phyloP scores from a whole-genome alignment of 2,329 filamentous ascomycete genomes.

The Didymella segeticola region DNA sequence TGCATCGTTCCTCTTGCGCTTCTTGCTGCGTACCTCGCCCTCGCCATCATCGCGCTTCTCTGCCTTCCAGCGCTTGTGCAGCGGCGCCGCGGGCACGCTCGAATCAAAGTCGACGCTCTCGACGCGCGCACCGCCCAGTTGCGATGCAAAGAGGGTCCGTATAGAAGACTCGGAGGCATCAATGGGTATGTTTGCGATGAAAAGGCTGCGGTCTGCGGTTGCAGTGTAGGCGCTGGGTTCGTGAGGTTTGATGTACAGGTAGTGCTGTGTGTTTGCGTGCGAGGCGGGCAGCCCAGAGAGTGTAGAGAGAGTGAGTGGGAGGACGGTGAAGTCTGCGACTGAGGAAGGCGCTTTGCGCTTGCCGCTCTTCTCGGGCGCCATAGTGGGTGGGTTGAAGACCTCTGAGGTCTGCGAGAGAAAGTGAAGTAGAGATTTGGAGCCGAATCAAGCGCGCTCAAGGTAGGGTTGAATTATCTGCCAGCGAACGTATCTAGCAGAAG shows the following conservation, averaged over 20 bases:
- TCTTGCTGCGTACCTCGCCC: constrained; percentile 56
- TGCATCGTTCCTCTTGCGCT: constrained; percentile 59
- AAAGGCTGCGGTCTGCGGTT: constrained; percentile 78
- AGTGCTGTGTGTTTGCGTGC: constrained; percentile 67
- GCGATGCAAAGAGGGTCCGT: constrained; percentile 73
- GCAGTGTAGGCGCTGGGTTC: constrained; percentile 70
- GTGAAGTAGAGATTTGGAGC: neutral
- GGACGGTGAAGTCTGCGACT: constrained; percentile 69
- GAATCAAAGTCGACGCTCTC: constrained; percentile 77
- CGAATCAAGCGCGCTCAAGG: neutral
- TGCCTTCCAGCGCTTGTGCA: constrained; percentile 55
- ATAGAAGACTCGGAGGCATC: constrained; percentile 82
- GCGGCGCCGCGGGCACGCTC: constrained; percentile 46
- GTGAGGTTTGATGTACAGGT: constrained; percentile 86
- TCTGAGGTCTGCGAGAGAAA: neutral
- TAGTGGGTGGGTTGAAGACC: constrained; percentile 7
- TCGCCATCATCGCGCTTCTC: constrained; percentile 39
- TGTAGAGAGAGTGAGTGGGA: constrained; percentile 67
- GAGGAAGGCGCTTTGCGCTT: constrained; percentile 32
- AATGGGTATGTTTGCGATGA: constrained; percentile 86
- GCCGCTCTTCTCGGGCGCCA: constrained; percentile 28
- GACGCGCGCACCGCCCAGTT: constrained; percentile 79
- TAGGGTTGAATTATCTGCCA: neutral
- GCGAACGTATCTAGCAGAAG: neutral
- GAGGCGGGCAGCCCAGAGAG: constrained; percentile 55